These are phyloP conservation scores for Pseudogymnoascus sp. DNA, from an alignment of 2,329 filamentous ascomycete species.

Conservation along the genomic window DNA sequence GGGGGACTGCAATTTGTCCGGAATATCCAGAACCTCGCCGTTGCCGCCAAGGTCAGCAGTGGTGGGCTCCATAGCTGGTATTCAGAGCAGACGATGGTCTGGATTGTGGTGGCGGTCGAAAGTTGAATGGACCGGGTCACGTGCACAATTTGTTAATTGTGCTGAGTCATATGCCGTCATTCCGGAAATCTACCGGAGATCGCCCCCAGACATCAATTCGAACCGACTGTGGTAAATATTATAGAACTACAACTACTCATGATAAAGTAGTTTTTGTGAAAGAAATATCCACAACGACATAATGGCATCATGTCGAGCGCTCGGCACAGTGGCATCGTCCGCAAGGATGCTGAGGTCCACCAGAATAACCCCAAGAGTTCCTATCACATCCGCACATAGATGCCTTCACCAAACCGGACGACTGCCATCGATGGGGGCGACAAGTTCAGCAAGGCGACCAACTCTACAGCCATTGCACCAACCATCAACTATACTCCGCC, in stretches of 20 bases:
- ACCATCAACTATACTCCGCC: constrained; percentile 31
- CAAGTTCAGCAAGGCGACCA: constrained; percentile 37
- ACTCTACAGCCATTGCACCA: constrained; percentile 34
- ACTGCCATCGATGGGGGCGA: constrained; percentile 38
- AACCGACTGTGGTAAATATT: neutral
- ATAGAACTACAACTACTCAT: neutral
- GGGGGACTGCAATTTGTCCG: neutral
- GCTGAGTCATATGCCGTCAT: constrained; percentile 1
- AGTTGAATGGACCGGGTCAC: neutral
- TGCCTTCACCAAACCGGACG: constrained; percentile 35
- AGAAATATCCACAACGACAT: neutral
- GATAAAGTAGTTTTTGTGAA: neutral
- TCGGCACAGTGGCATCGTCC: neutral
- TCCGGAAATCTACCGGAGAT: neutral
- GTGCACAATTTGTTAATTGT: neutral
- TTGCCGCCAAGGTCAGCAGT: neutral
- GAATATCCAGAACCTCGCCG: neutral
- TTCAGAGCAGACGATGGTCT: neutral
- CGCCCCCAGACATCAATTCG: neutral
- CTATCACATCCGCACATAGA: constrained; percentile 26
- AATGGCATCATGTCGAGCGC: neutral
- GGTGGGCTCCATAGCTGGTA: neutral
- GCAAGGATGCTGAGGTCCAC: neutral
- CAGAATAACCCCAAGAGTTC: neutral
- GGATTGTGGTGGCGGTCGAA: neutral